A percentile compares a stretch with the other conserved stretches of the same genome.
Conservation (phyloP, 2,329 filamentous ascomycete genomes). For the Botrytis byssoidea region DNA sequence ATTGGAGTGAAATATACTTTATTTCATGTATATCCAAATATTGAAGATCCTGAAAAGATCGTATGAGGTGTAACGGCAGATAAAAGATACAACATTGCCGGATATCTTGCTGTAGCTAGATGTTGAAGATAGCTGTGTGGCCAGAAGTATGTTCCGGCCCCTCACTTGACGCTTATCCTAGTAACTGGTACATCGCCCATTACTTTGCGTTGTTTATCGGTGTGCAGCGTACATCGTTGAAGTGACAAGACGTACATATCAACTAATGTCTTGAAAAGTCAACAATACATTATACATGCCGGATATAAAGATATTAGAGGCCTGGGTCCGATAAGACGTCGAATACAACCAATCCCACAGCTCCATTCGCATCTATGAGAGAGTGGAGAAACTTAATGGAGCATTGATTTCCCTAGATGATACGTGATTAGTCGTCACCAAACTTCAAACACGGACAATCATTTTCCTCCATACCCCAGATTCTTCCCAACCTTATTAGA, state of each 20-base stretch:
- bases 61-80: background rate
- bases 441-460: background rate
- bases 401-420: background rate
- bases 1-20: background rate
- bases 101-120: background rate
- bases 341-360: background rate
- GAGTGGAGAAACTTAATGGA: background rate
- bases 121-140: background rate
- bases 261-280: background rate
- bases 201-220: background rate
- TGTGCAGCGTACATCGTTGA: constrained; percentile 8
- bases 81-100: constrained; percentile 8
- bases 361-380: background rate
- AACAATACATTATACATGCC: constrained; percentile 4
- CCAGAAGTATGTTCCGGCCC: background rate
- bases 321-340: constrained; percentile 6
- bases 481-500: background rate
- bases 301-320: background rate
- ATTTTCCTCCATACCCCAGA: constrained; percentile 1
- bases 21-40: background rate
- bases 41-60: constrained; percentile 4
- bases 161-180: background rate
- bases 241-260: background rate
- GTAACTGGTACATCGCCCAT: background rate
- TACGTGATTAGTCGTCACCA: background rate